phyloP scores from a whole-genome alignment of 164 flowering plant genomes.

The Pachysandra terminalis region DNA sequence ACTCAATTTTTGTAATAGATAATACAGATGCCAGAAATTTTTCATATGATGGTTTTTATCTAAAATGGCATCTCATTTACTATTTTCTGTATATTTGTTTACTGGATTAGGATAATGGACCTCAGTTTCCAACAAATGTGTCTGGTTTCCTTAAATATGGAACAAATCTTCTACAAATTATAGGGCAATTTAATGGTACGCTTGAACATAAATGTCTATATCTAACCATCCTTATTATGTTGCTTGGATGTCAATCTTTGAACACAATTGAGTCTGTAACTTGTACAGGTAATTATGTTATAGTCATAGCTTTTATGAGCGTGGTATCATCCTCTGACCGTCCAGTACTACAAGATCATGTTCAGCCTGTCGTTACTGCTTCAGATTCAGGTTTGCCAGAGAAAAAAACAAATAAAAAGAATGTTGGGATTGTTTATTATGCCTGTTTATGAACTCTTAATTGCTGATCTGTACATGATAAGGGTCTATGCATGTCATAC shows the following conservation, averaged over 20 bases:
- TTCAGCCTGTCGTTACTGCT: slow-evolving; percentile 34
- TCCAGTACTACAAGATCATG: slow-evolving; percentile 53
- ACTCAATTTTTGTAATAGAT: not conserved
- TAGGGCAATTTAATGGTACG: slow-evolving; percentile 79
- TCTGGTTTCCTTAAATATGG: slow-evolving; percentile 65
- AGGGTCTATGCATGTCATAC: not conserved
- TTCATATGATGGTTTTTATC: not conserved
- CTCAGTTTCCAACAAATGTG: slow-evolving; percentile 75
- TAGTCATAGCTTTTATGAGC: slow-evolving; percentile 61
- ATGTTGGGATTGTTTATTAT: not conserved
- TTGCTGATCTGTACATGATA: not conserved
- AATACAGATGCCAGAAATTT: not conserved
- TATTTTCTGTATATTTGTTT: slow-evolving; percentile 3
- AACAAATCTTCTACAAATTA: slow-evolving; percentile 80
- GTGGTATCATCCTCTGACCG: slow-evolving; percentile 26
- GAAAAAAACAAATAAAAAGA: not conserved
- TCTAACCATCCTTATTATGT: not conserved
- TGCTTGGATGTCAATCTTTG: not conserved
- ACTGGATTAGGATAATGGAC: slow-evolving; percentile 63
- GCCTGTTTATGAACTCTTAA: not conserved
- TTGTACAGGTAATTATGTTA: slow-evolving; percentile 53
- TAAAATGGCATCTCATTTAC: not conserved
- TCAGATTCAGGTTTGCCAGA: slow-evolving; percentile 48
- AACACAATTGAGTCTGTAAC: slow-evolving; percentile 6
- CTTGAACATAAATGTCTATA: not conserved